Conservation (phyloP, 169 alveolate genomes). For the Miamiensis avidus region DNA sequence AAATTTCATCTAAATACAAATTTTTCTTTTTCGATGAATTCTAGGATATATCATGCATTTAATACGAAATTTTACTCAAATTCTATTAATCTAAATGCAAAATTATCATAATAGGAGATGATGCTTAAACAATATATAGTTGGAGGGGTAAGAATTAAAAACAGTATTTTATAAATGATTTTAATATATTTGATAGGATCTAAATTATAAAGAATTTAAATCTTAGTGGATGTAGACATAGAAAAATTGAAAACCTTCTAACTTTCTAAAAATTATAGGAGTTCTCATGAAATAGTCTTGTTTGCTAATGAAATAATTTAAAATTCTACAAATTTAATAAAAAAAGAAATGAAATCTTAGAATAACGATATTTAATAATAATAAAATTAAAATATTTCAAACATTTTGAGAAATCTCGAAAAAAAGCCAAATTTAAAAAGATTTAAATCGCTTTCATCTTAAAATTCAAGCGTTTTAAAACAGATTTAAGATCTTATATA, state of each 20-base stretch:
- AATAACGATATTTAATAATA: too few relatives aligned
- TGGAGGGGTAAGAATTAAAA: constrained; percentile 5
- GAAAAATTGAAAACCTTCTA: constrained; percentile 1
- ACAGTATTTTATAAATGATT: neutral
- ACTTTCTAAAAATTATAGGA: constrained; percentile 6
- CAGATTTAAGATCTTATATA: too few relatives aligned
- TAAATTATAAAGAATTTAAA: constrained; percentile 7
- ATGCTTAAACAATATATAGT: constrained; percentile 15
- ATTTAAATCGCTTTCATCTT: neutral
- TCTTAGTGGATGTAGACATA: neutral
- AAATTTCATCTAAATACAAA: constrained; percentile 8
- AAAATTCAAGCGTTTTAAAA: too few relatives aligned
- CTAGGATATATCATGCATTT: neutral
- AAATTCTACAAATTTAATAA: constrained; percentile 5
- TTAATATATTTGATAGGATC: neutral
- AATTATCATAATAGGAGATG: constrained; percentile 16
- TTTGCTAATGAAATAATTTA: constrained; percentile 1
- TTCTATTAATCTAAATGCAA: neutral
- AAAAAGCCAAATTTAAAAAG: neutral
- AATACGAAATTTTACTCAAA: constrained; percentile 9
- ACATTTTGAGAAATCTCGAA: neutral
- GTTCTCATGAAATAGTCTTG: neutral
- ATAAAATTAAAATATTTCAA: neutral
- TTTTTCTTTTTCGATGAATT: constrained; percentile 17
- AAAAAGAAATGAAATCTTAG: neutral